phyloP scores from a whole-genome alignment of 257 asterid species.

The Apocynum venetum region DNA sequence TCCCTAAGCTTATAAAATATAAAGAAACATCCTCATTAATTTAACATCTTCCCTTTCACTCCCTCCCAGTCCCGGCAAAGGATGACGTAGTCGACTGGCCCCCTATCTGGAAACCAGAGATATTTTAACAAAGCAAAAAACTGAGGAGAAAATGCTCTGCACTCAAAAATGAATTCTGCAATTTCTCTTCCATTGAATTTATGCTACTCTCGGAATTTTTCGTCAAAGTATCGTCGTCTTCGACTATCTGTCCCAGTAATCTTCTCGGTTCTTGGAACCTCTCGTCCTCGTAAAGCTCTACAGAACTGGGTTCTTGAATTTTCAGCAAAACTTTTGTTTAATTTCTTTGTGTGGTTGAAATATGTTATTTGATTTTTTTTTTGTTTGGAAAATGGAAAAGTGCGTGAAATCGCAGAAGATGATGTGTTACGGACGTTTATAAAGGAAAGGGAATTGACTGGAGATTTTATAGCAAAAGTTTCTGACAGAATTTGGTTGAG shows the following conservation, averaged over 20 bases:
- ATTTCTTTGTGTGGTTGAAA: not conserved
- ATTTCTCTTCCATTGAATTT: constrained; percentile 11
- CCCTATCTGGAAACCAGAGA: not conserved
- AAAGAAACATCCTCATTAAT: not conserved
- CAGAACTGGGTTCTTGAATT: not conserved
- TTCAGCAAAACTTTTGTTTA: not conserved
- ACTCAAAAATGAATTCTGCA: constrained; percentile 12
- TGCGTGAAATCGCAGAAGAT: constrained; percentile 44
- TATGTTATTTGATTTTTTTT: not conserved
- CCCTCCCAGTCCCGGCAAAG: not conserved
- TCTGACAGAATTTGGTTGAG: constrained; percentile 61
- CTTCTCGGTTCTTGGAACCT: constrained; percentile 55
- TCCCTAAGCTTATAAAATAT: too few relatives aligned
- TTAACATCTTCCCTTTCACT: not conserved
- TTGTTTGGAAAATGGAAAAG: constrained; percentile 28
- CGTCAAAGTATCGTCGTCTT: constrained; percentile 36
- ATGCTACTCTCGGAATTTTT: not conserved
- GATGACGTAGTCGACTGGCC: not conserved
- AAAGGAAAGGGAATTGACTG: constrained; percentile 66
- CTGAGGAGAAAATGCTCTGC: not conserved
- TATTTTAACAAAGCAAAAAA: not conserved
- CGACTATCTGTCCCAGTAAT: constrained; percentile 28
- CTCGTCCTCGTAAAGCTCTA: constrained; percentile 47
- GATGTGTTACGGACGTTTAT: constrained; percentile 56
- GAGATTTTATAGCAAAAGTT: constrained; percentile 69